These are phyloP conservation scores for Mycena maculata DNA, from an alignment of 768 basidiomycete genomes.

Conservation along the genomic window DNA sequence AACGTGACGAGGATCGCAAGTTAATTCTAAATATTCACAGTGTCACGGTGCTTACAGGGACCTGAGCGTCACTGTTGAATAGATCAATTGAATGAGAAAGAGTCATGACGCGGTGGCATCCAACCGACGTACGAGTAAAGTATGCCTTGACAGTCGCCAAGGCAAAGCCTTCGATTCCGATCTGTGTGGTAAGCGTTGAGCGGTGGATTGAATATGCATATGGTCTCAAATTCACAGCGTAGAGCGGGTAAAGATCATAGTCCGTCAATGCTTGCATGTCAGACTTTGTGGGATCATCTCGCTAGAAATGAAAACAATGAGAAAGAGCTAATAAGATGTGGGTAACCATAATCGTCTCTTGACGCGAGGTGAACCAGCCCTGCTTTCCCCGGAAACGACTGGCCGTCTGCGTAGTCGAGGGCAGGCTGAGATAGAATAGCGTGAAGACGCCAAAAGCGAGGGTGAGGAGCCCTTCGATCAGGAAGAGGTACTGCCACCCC, in stretches of 20 bases:
- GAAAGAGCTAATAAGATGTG: conserved; percentile 2
- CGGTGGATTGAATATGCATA: conserved; percentile 5
- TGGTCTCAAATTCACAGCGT: conserved; percentile 5
- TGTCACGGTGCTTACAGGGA: background rate
- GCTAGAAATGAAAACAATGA: conserved; percentile 10
- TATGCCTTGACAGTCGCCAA: conserved; percentile 9
- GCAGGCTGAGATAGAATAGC: background rate
- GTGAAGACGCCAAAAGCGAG: background rate
- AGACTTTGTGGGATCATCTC: conserved; percentile 7
- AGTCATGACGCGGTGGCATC: background rate
- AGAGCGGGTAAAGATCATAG: conserved; percentile 13
- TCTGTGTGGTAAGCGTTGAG: conserved; percentile 10
- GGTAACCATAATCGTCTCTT: conserved; percentile 3
- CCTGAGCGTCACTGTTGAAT: conserved; percentile 10
- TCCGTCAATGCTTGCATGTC: conserved; percentile 16
- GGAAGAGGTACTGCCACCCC: conserved; percentile 4
- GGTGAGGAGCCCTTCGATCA: background rate
- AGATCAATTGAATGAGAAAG: conserved; percentile 7
- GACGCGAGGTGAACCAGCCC: background rate
- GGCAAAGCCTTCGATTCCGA: conserved; percentile 10
- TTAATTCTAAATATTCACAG: background rate
- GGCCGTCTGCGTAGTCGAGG: background rate
- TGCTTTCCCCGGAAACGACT: background rate
- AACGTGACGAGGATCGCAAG: background rate
- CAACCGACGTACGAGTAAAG: conserved; percentile 5